Conservation (phyloP, 169 alveolate genomes). For the Cryptosporidium meleagridis region DNA sequence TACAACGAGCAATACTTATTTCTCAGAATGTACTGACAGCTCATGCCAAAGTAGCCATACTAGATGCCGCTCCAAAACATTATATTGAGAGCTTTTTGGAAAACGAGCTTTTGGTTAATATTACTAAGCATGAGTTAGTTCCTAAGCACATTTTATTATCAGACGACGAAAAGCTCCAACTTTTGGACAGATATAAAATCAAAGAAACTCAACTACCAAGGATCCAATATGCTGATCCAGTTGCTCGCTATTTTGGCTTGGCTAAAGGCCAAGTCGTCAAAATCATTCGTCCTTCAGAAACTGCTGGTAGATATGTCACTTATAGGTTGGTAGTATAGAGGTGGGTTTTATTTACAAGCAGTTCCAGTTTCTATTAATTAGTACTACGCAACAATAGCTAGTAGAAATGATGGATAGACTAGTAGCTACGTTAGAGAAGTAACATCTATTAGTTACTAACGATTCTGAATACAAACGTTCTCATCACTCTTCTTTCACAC, state of each 20-base stretch:
- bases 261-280: conserved; percentile 95
- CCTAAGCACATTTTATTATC: conserved; percentile 96
- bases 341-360: background rate
- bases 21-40: conserved; percentile 91
- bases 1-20: conserved; percentile 92
- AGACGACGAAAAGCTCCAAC: conserved; percentile 91
- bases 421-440: background rate
- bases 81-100: conserved; percentile 90
- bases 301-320: conserved; percentile 99
- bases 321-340: conserved; percentile 89
- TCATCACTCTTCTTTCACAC: background rate
- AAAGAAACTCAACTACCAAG: conserved; percentile 96
- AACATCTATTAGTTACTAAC: background rate
- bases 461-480: no score
- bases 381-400: background rate
- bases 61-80: conserved; percentile 92
- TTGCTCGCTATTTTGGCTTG: conserved; percentile 94
- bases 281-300: conserved; percentile 96
- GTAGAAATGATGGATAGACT: background rate
- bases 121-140: conserved; percentile 97
- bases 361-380: background rate
- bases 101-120: conserved; percentile 91
- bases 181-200: conserved; percentile 92
- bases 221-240: conserved; percentile 95
- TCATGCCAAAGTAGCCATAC: conserved; percentile 92